Base-by-base conservation (phyloP, 352 stramenopile genomes). In the Pythium vanterpoolii region DNA sequence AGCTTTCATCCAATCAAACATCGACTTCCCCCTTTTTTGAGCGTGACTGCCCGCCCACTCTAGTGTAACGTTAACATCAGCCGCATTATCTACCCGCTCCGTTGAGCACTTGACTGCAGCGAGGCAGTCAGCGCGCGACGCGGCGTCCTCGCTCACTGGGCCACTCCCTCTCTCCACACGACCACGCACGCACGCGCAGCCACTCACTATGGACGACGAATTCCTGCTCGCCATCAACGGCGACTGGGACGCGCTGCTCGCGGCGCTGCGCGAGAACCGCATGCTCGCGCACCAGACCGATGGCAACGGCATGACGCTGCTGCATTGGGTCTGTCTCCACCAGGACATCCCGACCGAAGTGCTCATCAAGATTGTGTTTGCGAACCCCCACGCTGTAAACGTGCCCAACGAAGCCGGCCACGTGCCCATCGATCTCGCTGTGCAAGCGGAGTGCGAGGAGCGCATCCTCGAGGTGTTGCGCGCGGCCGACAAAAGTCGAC, bases 281-380 rank as follows among this genome's bases (percentile, higher is more conserved):
- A 70, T 72, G 45, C 70, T 92, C 24, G 75, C 76, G 28, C 68
- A 82, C 48, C 71, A 79, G 56, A 83, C 75, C 5, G 83, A 92
- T 46, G 68, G 64, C 34, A 90, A 70, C 53, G 83, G 83, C 44
- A 92, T 92, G 83, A 90, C 77, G 19, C 65, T 92, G 31, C 62
- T 92, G 39, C 83, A 92, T 67, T 92, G 83, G 83, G 72, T 87
- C 42, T 92, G 83, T 66, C 64, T 92, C 56, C 83, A 92, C 65
- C 83, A 92, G 56, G 69, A 85, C 56, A 71, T 83, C 49, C 75
- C 80, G 14, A 87, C 77, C 1, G 80, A 92, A 46, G 76, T 90
- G 53, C 72, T 92, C 27, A 73, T 92, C 60, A 90, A 90, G 60
- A 82, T 92, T 59, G 72, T 92, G 19, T 88, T 89, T 45, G 83